Conservation (phyloP, 2,329 filamentous ascomycete species). For the Helicocarpus griseus region DNA sequence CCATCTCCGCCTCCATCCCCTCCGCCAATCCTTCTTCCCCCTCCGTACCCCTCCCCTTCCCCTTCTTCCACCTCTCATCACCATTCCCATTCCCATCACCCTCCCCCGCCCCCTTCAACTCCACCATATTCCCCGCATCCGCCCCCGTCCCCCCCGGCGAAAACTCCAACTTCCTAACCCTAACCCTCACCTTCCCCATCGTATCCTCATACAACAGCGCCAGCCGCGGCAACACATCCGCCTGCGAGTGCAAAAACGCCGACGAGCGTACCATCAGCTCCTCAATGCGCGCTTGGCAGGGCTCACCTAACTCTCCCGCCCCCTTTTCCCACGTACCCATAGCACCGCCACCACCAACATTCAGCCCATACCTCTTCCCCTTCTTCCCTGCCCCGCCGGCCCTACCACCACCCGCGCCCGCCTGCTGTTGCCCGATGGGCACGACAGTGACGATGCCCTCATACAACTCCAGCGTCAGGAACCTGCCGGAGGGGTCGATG, state of each 20-base stretch:
- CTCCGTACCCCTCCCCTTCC: too few relatives aligned
- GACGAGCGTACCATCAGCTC: constrained; percentile 59
- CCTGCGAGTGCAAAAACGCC: constrained; percentile 52
- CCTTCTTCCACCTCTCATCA: too few relatives aligned
- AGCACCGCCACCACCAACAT: constrained; percentile 6
- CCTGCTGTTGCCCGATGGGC: constrained; percentile 41
- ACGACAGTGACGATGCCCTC: constrained; percentile 59
- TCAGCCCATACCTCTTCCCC: too few relatives aligned
- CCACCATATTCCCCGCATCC: constrained; percentile 38
- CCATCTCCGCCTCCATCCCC: constrained; percentile 43
- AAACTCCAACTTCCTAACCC: constrained; percentile 47
- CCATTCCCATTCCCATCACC: constrained; percentile 47
- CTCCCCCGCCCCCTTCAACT: constrained; percentile 43
- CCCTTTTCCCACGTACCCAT: constrained; percentile 19
- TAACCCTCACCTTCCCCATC: constrained; percentile 45
- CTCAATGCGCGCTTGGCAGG: constrained; percentile 52
- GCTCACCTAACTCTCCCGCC: constrained; percentile 47
- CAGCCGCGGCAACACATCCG: constrained; percentile 45
- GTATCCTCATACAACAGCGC: constrained; percentile 58
- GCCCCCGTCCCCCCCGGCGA: constrained; percentile 37
- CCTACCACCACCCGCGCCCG: constrained; percentile 29
- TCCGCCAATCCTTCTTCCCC: too few relatives aligned
- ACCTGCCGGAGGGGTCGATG: constrained; percentile 67
- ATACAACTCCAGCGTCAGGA: constrained; percentile 58
- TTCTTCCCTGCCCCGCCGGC: constrained; percentile 3